Conservation (phyloP, 495 filamentous ascomycete genomes). For the Annulohypoxylon moriforme region DNA sequence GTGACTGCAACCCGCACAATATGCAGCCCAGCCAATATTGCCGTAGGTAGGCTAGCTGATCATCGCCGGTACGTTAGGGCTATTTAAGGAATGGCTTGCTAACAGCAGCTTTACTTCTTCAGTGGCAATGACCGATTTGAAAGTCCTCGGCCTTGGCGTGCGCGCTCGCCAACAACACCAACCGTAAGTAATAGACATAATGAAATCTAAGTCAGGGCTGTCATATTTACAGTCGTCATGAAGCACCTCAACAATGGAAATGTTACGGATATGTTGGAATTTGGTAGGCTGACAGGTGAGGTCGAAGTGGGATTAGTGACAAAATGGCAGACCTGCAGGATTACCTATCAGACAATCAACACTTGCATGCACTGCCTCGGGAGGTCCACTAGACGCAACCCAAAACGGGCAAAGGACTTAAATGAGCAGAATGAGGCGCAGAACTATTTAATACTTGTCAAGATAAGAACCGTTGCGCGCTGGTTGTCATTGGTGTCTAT, state of each 20-base stretch:
- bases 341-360: constrained; percentile 17
- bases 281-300: constrained; percentile 8
- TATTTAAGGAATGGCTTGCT: constrained; percentile 37
- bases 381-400: constrained; percentile 27
- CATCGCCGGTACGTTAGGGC: constrained; percentile 1
- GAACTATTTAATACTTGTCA: not conserved
- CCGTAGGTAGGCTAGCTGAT: constrained; percentile 18
- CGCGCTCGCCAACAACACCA: not conserved
- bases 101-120: constrained; percentile 20
- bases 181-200: constrained; percentile 8
- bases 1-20: constrained; percentile 31
- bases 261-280: constrained; percentile 12
- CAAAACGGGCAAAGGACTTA: constrained; percentile 5
- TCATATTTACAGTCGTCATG: not conserved
- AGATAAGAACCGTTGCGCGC: not conserved
- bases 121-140: not conserved
- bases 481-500: constrained; percentile 13
- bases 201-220: not conserved
- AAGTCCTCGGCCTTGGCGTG: constrained; percentile 23
- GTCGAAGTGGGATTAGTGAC: constrained; percentile 5
- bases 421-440: constrained; percentile 4
- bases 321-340: constrained; percentile 13
- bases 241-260: not conserved
- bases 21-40: constrained; percentile 40
- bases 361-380: constrained; percentile 43